These are phyloP conservation scores for Coniella vitis DNA, from an alignment of 2,329 filamentous ascomycete genomes.

Conservation along the genomic window DNA sequence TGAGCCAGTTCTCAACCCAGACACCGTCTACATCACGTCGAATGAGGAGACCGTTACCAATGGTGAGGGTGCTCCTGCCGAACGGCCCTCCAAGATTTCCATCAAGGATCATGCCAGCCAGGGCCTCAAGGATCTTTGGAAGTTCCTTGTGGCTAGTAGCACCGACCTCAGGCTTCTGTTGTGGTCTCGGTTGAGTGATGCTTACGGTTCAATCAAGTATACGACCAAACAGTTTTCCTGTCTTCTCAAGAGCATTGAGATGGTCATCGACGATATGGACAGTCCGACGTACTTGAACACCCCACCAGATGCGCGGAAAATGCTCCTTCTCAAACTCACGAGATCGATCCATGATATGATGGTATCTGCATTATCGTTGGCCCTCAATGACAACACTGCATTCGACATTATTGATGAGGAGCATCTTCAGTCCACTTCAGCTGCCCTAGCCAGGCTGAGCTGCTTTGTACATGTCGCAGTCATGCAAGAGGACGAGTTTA, in stretches of 20 bases:
- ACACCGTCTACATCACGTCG: slow-evolving; percentile 40
- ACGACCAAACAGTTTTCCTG: slow-evolving; percentile 84
- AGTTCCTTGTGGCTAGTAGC: slow-evolving; percentile 75
- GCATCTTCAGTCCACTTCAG: slow-evolving; percentile 67
- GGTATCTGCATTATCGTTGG: slow-evolving; percentile 61
- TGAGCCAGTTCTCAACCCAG: slow-evolving; percentile 81
- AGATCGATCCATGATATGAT: slow-evolving; percentile 74
- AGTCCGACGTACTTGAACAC: slow-evolving; percentile 57
- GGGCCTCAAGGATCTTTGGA: slow-evolving; percentile 69
- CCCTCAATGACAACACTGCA: slow-evolving; percentile 58
- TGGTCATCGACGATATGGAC: slow-evolving; percentile 59
- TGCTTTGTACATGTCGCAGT: slow-evolving; percentile 73
- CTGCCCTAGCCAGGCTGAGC: slow-evolving; percentile 62
- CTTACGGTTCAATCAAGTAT: slow-evolving; percentile 80
- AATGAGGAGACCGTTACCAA: slow-evolving; percentile 18
- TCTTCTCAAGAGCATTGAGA: slow-evolving; percentile 76
- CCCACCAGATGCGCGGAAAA: slow-evolving; percentile 57
- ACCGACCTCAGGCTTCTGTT: slow-evolving; percentile 79
- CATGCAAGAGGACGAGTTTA: slow-evolving; percentile 79
- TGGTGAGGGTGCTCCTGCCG: slow-evolving; percentile 9
- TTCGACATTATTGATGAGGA: slow-evolving; percentile 81
- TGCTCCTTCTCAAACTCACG: slow-evolving; percentile 67
- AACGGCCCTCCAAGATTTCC: slow-evolving; percentile 23
- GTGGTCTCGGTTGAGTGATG: slow-evolving; percentile 85
- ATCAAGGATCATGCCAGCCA: slow-evolving; percentile 48